These are phyloP conservation scores for Boechera retrofracta DNA, from an alignment of 345 rosid species.

Conservation along the genomic window DNA sequence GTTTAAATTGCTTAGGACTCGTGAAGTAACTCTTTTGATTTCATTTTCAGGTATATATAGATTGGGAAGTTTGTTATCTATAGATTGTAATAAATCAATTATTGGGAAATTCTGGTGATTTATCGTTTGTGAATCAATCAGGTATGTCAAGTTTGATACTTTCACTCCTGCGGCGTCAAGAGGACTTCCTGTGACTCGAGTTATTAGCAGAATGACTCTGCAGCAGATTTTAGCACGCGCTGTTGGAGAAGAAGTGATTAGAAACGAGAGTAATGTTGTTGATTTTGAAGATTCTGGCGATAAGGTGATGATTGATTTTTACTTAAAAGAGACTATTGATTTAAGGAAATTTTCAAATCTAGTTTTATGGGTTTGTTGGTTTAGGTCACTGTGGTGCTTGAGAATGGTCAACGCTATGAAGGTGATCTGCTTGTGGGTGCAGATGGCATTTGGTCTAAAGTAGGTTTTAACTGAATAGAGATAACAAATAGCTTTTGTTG, in stretches of 20 bases:
- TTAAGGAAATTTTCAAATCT: neutral
- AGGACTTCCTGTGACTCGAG: conserved; percentile 93
- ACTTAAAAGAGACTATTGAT: neutral
- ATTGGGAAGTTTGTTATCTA: conserved; percentile 1
- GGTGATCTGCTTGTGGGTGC: conserved; percentile 96
- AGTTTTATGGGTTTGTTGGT: conserved; percentile 35
- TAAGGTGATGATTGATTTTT: conserved; percentile 54
- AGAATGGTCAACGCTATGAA: conserved; percentile 69
- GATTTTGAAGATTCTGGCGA: conserved; percentile 78
- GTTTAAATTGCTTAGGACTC: conserved; percentile 13
- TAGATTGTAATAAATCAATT: neutral
- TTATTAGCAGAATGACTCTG: conserved; percentile 87
- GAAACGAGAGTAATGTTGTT: conserved; percentile 83
- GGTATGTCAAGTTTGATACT: conserved; percentile 93
- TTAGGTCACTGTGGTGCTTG: conserved; percentile 81
- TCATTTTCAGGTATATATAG: conserved; percentile 23
- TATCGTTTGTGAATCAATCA: conserved; percentile 44
- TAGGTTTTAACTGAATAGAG: conserved; percentile 30
- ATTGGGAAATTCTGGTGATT: neutral
- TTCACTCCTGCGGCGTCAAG: conserved; percentile 90
- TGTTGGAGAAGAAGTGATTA: conserved; percentile 80
- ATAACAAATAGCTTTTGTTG: neutral
- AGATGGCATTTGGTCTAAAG: conserved; percentile 99
- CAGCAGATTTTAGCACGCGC: conserved; percentile 81
- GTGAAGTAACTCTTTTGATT: conserved; percentile 15